Evolutionary conservation across 495 filamentous ascomycete genomes (phyloP).

Genomic region (Penicillium subrubescens): DNA sequence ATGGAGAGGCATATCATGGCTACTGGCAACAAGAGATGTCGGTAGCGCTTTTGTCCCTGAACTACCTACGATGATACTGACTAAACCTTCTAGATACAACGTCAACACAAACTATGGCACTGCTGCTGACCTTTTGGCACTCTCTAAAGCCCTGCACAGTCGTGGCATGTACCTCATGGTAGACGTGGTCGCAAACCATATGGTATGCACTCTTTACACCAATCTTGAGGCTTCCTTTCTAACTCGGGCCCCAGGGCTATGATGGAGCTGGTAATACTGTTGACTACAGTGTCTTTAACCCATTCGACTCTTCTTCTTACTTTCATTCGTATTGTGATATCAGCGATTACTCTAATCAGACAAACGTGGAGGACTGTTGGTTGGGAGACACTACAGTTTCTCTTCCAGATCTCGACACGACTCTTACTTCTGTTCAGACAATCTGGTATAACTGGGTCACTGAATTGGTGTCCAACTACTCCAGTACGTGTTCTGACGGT

Average conservation of each 20-base stretch:
- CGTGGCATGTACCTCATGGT: slow-evolving; percentile 77
- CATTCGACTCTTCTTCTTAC: slow-evolving; percentile 64
- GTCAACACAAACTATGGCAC: slow-evolving; percentile 69
- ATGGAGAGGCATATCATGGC: slow-evolving; percentile 68
- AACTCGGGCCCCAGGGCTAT: slow-evolving; percentile 48
- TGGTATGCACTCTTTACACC: slow-evolving; percentile 49
- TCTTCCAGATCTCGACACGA: slow-evolving; percentile 71
- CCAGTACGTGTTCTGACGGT: slow-evolving; percentile 35
- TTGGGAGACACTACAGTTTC: slow-evolving; percentile 60
- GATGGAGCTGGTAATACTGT: slow-evolving; percentile 55
- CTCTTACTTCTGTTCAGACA: slow-evolving; percentile 54
- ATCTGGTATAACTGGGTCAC: slow-evolving; percentile 68
- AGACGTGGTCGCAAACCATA: slow-evolving; percentile 80
- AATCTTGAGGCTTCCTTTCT: slow-evolving; percentile 41
- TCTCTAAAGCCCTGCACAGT: slow-evolving; percentile 60
- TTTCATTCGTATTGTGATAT: slow-evolving; percentile 72
- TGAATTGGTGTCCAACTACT: slow-evolving; percentile 65
- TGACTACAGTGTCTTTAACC: slow-evolving; percentile 63
- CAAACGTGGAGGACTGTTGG: slow-evolving; percentile 60
- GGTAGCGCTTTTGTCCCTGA: not conserved
- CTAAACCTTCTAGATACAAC: slow-evolving; percentile 37
- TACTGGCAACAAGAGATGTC: slow-evolving; percentile 74
- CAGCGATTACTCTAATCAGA: slow-evolving; percentile 60
- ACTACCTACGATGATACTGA: not conserved
- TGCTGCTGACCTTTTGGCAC: slow-evolving; percentile 58